Base-by-base conservation (phyloP, 2,329 filamentous ascomycete genomes). In the Colletotrichum euphorbiae region DNA sequence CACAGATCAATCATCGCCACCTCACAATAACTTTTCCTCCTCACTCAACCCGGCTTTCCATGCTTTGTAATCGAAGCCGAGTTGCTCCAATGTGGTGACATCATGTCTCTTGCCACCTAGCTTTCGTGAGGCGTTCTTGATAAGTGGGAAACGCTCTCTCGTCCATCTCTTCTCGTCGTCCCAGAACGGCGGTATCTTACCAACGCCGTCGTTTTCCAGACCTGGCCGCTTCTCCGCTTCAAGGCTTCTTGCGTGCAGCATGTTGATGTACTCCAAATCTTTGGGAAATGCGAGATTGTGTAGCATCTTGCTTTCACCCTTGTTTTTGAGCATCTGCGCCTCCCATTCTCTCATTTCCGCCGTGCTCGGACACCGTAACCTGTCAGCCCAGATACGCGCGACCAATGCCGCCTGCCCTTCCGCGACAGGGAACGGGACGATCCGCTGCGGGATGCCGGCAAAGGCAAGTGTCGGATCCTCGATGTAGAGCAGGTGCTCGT, bases 381-480 rank as follows among this genome's bases (percentile, higher is more conserved):
- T 83, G 0, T 87, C 87, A 0, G 90, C 85, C 81, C 89, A 92
- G 0, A 93, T 83, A 1, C 91, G 84, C 0, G 91, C 87, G 15
- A 93, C 81, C 1, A 90, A 85, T 0, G 90, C 88, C 2, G 85
- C 84, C 74, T 94, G 91, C 1, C 86, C 89, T 76, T 94, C 91
- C 0, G 89, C 85, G 6, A 92, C 75, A 0, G 90, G 89, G 70
- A 94, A 93, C 0, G 92, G 92, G 3, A 93, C 89, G 28, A 93
- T 84, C 56, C 89, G 88, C 72, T 91, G 89, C 3, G 87, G 87
- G 11, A 93, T 80, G 1, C 85, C 87, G 2, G 90, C 82, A 74
- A 94, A 90, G 0, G 85, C 87, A 0, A 94, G 80, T 0, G 89
- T 92, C 0, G 91, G 90, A 28, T 89, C 83, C 0, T 85, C 80